Percentiles rank a stretch among this genome's conserved stretches.
These are phyloP conservation scores for Neofusicoccum sp. DNA, from an alignment of 2,329 filamentous ascomycete species.

Conservation along the genomic window DNA sequence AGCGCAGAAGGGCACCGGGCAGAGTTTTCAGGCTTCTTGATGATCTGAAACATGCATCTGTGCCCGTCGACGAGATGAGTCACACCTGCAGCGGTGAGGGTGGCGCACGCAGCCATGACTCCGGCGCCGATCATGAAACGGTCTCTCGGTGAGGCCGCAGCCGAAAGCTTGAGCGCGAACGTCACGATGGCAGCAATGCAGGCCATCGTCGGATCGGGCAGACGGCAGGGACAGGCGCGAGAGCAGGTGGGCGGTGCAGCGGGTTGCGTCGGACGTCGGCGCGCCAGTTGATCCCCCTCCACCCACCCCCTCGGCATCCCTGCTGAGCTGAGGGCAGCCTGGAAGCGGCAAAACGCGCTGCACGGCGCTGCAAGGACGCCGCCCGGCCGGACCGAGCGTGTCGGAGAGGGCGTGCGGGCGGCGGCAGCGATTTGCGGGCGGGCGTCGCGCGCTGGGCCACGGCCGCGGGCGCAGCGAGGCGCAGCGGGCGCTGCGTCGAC, in stretches of 20 bases:
- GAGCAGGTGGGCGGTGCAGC: constrained; percentile 1
- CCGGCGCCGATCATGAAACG: constrained; percentile 19
- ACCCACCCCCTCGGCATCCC: background rate
- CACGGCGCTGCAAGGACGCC: constrained; percentile 20
- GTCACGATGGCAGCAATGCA: constrained; percentile 14
- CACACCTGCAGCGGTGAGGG: constrained; percentile 18
- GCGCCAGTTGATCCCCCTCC: constrained; percentile 4
- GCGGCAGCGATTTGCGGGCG: constrained; percentile 4
- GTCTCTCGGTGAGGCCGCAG: constrained; percentile 14
- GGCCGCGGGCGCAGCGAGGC: constrained; percentile 12
- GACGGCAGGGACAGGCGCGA: background rate
- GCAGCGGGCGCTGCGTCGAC: constrained; percentile 19
- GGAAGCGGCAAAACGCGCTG: constrained; percentile 16
- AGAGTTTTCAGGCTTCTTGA: constrained; percentile 1
- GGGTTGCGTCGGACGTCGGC: constrained; percentile 19
- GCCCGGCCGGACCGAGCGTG: constrained; percentile 17
- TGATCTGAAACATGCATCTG: constrained; percentile 19
- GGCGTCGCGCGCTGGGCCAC: background rate
- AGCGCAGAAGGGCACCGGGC: background rate
- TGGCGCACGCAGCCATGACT: constrained; percentile 12
- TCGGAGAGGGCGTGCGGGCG: background rate
- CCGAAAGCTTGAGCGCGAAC: constrained; percentile 12
- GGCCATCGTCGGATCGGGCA: constrained; percentile 11
- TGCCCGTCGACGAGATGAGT: constrained; percentile 18
- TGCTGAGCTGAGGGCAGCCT: constrained; percentile 20